phyloP scores from a whole-genome alignment of 164 flowering plant species.

The Aristolochia fimbriata region DNA sequence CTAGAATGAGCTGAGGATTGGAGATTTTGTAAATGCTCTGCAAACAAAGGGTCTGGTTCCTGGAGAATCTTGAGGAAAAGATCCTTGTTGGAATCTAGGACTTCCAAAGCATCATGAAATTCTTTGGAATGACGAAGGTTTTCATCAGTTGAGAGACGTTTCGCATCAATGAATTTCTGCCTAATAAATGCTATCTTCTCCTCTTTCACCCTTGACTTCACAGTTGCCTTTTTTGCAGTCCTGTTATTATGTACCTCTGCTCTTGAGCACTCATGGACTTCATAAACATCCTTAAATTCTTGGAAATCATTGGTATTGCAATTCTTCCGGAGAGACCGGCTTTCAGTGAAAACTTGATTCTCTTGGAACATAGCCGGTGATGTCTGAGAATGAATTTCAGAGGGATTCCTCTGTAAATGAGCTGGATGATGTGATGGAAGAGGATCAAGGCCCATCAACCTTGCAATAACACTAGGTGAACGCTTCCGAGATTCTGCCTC shows the following conservation, averaged over 20 bases:
- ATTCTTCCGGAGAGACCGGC: conserved; percentile 28
- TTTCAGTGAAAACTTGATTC: conserved; percentile 14
- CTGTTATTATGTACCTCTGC: conserved; percentile 10
- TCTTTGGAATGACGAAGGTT: conserved; percentile 51
- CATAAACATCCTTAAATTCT: conserved; percentile 84
- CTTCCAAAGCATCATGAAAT: conserved; percentile 53
- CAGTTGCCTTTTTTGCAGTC: conserved; percentile 7
- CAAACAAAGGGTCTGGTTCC: conserved; percentile 67
- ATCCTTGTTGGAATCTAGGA: conserved; percentile 54
- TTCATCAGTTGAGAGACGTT: conserved; percentile 49
- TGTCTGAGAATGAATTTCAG: conserved; percentile 18
- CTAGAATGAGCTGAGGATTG: conserved; percentile 25
- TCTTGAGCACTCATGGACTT: conserved; percentile 42
- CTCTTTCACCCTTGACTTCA: conserved; percentile 20
- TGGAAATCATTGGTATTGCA: conserved; percentile 30
- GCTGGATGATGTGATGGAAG: conserved; percentile 47
- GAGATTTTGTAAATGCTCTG: conserved; percentile 53
- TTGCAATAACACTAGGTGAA: conserved; percentile 70
- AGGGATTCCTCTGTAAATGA: conserved; percentile 22
- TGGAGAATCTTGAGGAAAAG: conserved; percentile 55
- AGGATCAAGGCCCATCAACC: conserved; percentile 87
- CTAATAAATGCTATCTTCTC: conserved; percentile 39
- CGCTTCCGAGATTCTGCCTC: conserved; percentile 48
- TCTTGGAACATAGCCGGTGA: conserved; percentile 17
- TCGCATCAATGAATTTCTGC: conserved; percentile 54